Percentiles rank a stretch among this genome's conserved stretches.
phyloP scores from a whole-genome alignment of 257 asterid genomes.

The Przewalskia tangutica region DNA sequence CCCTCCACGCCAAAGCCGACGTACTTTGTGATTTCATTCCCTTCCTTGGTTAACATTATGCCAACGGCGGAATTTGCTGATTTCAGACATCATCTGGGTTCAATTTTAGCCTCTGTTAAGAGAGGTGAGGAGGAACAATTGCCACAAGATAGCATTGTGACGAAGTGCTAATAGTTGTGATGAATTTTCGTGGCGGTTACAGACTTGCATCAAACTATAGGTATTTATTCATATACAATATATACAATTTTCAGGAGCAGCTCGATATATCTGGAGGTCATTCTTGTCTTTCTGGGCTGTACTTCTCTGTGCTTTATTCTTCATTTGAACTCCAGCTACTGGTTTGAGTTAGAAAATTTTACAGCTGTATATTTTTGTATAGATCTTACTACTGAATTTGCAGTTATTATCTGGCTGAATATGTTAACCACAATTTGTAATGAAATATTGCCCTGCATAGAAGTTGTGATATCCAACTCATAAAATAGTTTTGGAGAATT shows the following conservation, averaged over 20 bases:
- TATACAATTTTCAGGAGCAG: neutral
- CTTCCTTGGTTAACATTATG: constrained; percentile 17
- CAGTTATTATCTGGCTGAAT: neutral
- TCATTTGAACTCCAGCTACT: neutral
- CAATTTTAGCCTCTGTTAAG: constrained; percentile 21
- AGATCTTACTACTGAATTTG: neutral
- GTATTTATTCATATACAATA: neutral
- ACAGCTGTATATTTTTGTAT: neutral
- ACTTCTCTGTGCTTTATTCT: neutral
- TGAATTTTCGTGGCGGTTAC: neutral
- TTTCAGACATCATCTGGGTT: constrained; percentile 30
- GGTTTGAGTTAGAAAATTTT: neutral
- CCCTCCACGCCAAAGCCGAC: constrained; percentile 90
- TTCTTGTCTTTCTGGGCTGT: neutral
- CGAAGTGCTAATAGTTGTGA: neutral
- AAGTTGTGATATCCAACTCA: neutral
- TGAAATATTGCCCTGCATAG: neutral
- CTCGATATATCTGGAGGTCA: neutral
- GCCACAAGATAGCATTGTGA: neutral
- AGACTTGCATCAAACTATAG: neutral
- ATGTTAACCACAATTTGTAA: neutral
- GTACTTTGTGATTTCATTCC: constrained; percentile 50
- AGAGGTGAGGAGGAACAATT: constrained; percentile 24
- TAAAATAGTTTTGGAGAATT: neutral
- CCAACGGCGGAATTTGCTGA: constrained; percentile 26